A percentile compares a stretch with the other conserved stretches of the same genome.
Evolutionary conservation across 306 rosid genomes (phyloP).

Genomic region (Alnus rubra): DNA sequence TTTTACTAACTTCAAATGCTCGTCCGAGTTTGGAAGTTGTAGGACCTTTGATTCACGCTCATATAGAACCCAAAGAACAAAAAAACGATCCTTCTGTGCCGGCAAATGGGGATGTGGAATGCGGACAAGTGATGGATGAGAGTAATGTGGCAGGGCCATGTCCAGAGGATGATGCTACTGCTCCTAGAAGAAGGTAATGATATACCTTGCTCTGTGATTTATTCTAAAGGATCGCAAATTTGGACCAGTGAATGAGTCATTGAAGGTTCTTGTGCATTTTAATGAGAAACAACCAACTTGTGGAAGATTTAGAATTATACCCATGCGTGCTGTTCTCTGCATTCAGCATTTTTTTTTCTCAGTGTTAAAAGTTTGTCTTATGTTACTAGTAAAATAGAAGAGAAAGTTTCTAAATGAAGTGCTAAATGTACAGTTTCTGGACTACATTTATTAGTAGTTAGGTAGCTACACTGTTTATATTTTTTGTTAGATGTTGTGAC

Average conservation of each 20-base stretch:
- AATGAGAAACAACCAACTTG: background rate
- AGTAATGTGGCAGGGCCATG: conserved; percentile 18
- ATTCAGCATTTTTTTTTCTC: background rate
- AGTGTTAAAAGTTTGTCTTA: background rate
- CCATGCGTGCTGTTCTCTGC: background rate
- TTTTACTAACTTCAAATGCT: conserved; percentile 62
- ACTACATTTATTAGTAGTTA: background rate
- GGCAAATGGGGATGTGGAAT: conserved; percentile 38
- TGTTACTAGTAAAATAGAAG: background rate
- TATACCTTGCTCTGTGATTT: background rate
- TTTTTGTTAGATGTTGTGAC: background rate
- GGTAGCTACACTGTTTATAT: background rate
- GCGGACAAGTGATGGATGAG: conserved; percentile 37
- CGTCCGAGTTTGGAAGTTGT: conserved; percentile 71
- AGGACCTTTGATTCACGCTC: conserved; percentile 56
- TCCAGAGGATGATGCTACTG: conserved; percentile 49
- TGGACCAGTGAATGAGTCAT: background rate
- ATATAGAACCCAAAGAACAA: conserved; percentile 31
- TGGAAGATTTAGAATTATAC: background rate
- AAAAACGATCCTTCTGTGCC: conserved; percentile 28
- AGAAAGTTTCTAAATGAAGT: background rate
- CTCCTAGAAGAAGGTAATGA: conserved; percentile 58
- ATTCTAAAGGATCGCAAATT: background rate
- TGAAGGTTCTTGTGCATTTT: conserved; percentile 1
- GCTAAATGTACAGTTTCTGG: background rate